Evolutionary conservation across 2,329 filamentous ascomycete species (phyloP), one percentile per base, ranked within the genome.

Genomic region (Alternaria sp.): DNA sequence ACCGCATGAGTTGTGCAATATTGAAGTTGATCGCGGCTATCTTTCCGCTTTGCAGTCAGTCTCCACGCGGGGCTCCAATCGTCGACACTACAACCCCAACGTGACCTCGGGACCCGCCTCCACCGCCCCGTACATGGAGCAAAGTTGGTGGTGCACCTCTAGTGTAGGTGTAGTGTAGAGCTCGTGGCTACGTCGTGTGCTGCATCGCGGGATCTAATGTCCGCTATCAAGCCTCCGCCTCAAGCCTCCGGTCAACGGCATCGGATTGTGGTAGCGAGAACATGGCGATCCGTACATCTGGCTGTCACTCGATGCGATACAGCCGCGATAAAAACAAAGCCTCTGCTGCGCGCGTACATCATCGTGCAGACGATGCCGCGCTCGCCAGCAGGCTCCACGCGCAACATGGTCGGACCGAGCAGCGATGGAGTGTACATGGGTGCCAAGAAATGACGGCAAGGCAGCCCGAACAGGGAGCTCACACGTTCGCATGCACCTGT

Each of bases 401-500:
- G 51, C 50, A 53, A 47, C 57, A 47, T 46, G 50, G 50, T 58
- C 59, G 61, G 64, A 43, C 59, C 66, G 62, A 61, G 59, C 32
- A 49, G 59, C 13, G 40, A 54, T 53, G 50, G 40, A 30, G 28
- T 32, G n/a, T 46, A 51, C 23, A 32, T 45, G 30, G 19, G 7
- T 40, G 62, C 61, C 53, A 60, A 63, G 59, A 43, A 36, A 53
- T 23, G 54, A 55, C 40, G 43, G 54, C 43, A 44, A 57, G 53
- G 55, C 62, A 63, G 21, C 58, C 46, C 58, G 55, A 57, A 59
- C 62, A 67, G 63, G 67, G 63, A 64, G 13, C 64, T 53, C 62
- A 46, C 50, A 64, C 56, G 63, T 56, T 65, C 61, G 61, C 66
- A 68, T 66, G 65, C 68, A 61, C 58, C 57, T 69, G 25, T 50